A percentile compares a stretch with the other conserved stretches of the same genome.
These are phyloP conservation scores for Telopea speciosissima DNA, from an alignment of 177 flowering plant species.

Conservation along the genomic window DNA sequence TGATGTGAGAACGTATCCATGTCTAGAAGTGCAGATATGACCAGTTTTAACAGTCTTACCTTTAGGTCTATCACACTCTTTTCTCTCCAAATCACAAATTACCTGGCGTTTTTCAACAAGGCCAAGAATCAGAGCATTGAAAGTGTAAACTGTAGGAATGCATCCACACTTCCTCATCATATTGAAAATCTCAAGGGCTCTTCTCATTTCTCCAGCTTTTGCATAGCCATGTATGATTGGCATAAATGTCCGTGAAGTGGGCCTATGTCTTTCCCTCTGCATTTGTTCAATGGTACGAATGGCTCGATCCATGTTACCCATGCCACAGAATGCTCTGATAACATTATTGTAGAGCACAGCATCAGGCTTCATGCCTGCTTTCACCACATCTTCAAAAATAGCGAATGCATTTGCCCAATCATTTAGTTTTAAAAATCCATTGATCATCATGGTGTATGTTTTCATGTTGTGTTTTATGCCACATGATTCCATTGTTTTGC, in stretches of 20 bases:
- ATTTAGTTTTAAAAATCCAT: slow-evolving; percentile 72
- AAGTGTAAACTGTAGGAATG: slow-evolving; percentile 91
- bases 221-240: slow-evolving; percentile 92
- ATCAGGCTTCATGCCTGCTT: slow-evolving; percentile 85
- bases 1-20: background rate
- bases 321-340: slow-evolving; percentile 87
- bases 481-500: slow-evolving; percentile 61
- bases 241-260: slow-evolving; percentile 79
- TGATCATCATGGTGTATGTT: slow-evolving; percentile 94
- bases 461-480: slow-evolving; percentile 90
- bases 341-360: slow-evolving; percentile 90
- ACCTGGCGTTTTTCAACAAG: slow-evolving; percentile 92
- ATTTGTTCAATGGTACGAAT: slow-evolving; percentile 66
- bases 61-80: background rate
- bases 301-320: slow-evolving; percentile 97
- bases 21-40: background rate
- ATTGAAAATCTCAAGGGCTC: slow-evolving; percentile 69
- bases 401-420: slow-evolving; percentile 99
- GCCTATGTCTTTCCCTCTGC: slow-evolving; percentile 71
- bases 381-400: slow-evolving; percentile 74
- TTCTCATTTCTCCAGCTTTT: slow-evolving; percentile 67
- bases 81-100: slow-evolving; percentile 3
- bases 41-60: background rate
- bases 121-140: slow-evolving; percentile 78
- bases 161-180: slow-evolving; percentile 93